Base-by-base conservation (phyloP, 352 stramenopile genomes). In the Phytophthora boehmeriae region DNA sequence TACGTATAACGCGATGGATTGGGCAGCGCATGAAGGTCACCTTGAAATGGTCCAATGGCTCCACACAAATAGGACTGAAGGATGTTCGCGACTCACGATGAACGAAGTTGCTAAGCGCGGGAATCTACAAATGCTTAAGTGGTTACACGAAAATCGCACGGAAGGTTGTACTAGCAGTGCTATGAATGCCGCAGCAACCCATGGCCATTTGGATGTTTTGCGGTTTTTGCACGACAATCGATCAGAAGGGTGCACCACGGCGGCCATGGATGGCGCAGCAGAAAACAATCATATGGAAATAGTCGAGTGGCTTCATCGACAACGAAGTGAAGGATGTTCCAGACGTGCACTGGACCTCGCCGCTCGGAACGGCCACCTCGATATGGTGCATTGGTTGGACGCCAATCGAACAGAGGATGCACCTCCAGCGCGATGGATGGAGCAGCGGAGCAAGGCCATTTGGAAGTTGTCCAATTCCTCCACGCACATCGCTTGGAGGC, bases 1-100 rank as follows among this genome's bases (percentile, higher is more conserved):
- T 17, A 71, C 66, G 8, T 73, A 73, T 20, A 71, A 68, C 4
- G 70, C 70, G 28, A 75, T 78, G 70, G 54, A 73, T 36, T 69
- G 63, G 35, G 70, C 66, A 14, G 66, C 66, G 10, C 41, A 65
- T 2, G 47, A 54, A 10, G 61, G 67, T 22, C 63, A 73, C 13
- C 46, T 75, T 25, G 54, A 78, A 0, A 49, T 73, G 8, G 59
- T 78, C 6, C 27, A 73, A 17, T 78, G 58, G 54, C 54, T 78
- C 1, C 60, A 75, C 30, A 11, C 20, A 17, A 65, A 73, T 50
- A 56, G 70, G 2, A 53, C 16, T 4, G 70, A 78, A 68, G 66
- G 70, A 2, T 78, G 70, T 22, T 75, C 69, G 10, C 61, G 48
- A 34, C 53, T 68, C 19, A 71, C 68, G 19, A 61, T 76, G 54